Evolutionary conservation across 2,329 filamentous ascomycete genomes (phyloP), one percentile per base, ranked within the genome.

Genomic region (Hypoxylon sp.): DNA sequence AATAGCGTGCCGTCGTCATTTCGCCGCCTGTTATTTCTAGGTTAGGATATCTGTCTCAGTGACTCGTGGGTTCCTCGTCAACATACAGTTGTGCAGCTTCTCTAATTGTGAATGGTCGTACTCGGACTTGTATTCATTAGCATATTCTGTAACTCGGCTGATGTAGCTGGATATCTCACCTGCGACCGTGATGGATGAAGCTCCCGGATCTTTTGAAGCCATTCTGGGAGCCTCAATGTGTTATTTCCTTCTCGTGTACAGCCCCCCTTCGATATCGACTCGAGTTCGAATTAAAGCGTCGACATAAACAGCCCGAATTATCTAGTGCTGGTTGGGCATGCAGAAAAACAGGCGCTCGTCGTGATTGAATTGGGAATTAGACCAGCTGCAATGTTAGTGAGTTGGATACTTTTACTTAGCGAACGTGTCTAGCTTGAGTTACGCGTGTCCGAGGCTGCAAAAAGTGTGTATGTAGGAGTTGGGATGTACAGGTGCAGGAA

Each of bases 81-180:
- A 72, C 84, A 60, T 82, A 91, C 84, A 99, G 82, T 81, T 98
- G 95, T 40, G 96, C 96, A 71, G 96, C 96, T 84, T 99, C 96
- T 81, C 93, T 86, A 72, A 98, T 97, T 9, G 89, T 91, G 73
- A 91, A 91, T 4, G 89, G 89, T 71, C 89, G 87, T 71, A 91
- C 89, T 75, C 89, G 87, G 68, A 91, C 89, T 89, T 66, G 51
- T 53, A 32, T 40, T 16, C n/a, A 69, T 79, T 59, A 82, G 77
- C 65, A 64, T 61, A 44, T 26, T 20, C 14, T 28, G 4, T 8
- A 52, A 18, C 18, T 14, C n/a, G 22, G 40, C 12, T 11, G 36
- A 36, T 42, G 32, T 5, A 57, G 53, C 16, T 49, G 54, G 18
- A 26, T 26, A 20, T 64, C 81, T 36, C 79, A 88, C 85, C 84